Conservation (phyloP, 2,329 filamentous ascomycete genomes). For the Beauveria medogensis region DNA sequence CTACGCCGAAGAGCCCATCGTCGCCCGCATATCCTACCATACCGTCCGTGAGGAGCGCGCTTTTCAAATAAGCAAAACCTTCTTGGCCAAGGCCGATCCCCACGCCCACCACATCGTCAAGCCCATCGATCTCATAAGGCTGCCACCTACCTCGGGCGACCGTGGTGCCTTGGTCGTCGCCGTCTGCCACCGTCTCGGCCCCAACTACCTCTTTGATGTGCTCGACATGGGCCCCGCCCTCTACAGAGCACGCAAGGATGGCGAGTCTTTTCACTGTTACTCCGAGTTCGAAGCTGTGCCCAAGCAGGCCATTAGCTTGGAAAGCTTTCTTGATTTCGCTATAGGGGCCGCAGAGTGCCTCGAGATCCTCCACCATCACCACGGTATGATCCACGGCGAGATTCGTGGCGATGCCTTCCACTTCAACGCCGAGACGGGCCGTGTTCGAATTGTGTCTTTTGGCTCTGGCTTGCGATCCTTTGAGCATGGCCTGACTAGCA, state of each 20-base stretch:
- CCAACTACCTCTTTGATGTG: constrained; percentile 61
- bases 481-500: constrained; percentile 78
- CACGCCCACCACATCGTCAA: constrained; percentile 68
- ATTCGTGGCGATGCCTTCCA: constrained; percentile 87
- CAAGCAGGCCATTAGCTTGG: constrained; percentile 57
- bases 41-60: constrained; percentile 77
- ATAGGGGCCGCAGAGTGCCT: constrained; percentile 80
- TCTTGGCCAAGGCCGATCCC: constrained; percentile 64
- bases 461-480: constrained; percentile 83
- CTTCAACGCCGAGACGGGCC: constrained; percentile 61
- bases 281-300: constrained; percentile 39
- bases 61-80: constrained; percentile 70
- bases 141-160: constrained; percentile 61
- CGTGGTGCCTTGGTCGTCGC: constrained; percentile 65
- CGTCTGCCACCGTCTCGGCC: constrained; percentile 72
- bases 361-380: constrained; percentile 83
- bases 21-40: constrained; percentile 78
- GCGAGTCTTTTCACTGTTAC: constrained; percentile 40
- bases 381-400: constrained; percentile 83
- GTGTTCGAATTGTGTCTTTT: constrained; percentile 74
- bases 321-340: constrained; percentile 81
- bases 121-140: constrained; percentile 69
- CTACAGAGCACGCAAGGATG: constrained; percentile 48
- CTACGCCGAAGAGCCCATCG: constrained; percentile 56
- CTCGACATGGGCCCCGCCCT: constrained; percentile 73